Evolutionary conservation across 2,329 filamentous ascomycete genomes (phyloP), one percentile per base, ranked within the genome.

Genomic region (Pleurostoma richardsiae): DNA sequence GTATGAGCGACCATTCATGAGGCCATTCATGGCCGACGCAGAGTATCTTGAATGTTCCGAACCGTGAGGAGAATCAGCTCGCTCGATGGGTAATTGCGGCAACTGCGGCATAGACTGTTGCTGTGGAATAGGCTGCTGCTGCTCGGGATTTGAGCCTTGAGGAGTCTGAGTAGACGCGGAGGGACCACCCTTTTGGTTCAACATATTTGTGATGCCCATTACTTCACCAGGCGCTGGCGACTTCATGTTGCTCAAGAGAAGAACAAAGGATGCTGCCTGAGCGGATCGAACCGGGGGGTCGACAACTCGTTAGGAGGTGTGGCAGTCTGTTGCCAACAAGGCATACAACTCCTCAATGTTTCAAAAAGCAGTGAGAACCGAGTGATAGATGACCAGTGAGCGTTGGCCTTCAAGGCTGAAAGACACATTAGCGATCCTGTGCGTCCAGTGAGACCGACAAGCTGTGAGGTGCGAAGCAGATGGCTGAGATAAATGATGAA

Each of bases 1-100:
- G 54, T 80, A 82, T 2, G 73, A 67, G 49, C 74, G 66, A 26
- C 53, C 51, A 31, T 57, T 56, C 11, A 67, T 65, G 54, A 76
- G 66, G 48, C 68, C 71, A 56, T 73, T 69, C 51, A 72, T 59
- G 4, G 59, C 53, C 39, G 67, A 65, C 41, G 67, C 71, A 3
- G 77, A 79, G 59, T 78, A 79, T 49, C 76, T 72, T 4, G 77
- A 81, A 59, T 77, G 74, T 54, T 82, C 79, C 10, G 79, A 82
- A 47, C 77, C 77, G 62, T 82, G 79, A 7, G 79, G 77, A 5
- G 79, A 82, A 54, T 71, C 74, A 42, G 76, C 72, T 48, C 77
- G 74, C 47, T 82, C 78, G 58, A 80, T 71, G 11, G 61, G 54
- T 40, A 64, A 42, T 31, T 61, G 59, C 11, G 53, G 51, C 38